These are phyloP conservation scores for Aspergillus eucalypticola DNA, from an alignment of 2,329 filamentous ascomycete genomes.

Conservation along the genomic window DNA sequence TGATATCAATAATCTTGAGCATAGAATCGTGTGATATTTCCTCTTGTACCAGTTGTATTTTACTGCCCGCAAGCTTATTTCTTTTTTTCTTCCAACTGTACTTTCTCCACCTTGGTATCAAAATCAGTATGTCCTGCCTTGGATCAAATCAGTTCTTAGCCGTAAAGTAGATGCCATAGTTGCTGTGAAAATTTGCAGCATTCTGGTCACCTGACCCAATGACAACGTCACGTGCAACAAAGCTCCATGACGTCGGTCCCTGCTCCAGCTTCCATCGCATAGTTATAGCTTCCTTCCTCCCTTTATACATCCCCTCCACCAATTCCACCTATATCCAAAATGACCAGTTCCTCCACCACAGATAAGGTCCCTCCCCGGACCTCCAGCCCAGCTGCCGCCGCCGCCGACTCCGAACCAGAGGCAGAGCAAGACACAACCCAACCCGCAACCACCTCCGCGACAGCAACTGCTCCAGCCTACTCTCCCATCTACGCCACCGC, in stretches of 20 bases:
- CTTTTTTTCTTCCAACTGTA: constrained; percentile 38
- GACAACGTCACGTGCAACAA: not conserved
- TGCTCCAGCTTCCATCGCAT: not conserved
- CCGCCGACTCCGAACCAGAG: no score
- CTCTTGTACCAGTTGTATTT: constrained; percentile 51
- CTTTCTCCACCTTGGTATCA: constrained; percentile 20
- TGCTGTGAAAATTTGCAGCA: not conserved
- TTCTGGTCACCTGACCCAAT: not conserved
- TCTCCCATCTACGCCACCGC: constrained; percentile 29
- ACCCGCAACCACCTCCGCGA: constrained; percentile 15
- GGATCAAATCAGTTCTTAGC: not conserved
- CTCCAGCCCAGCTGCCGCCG: not conserved
- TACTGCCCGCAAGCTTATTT: constrained; percentile 49
- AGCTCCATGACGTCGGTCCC: not conserved
- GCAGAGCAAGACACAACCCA: not conserved
- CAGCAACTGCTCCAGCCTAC: constrained; percentile 37
- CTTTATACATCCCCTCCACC: not conserved
- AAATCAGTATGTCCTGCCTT: not conserved
- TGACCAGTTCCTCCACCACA: constrained; percentile 6
- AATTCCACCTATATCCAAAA: constrained; percentile 1
- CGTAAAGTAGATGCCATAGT: not conserved
- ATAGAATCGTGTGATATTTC: constrained; percentile 46
- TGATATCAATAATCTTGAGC: constrained; percentile 43
- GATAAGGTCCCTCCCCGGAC: not conserved
- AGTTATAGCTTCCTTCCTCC: not conserved